Evolutionary conservation across 164 flowering plant genomes (phyloP).

Genomic region (Taxillus chinensis): DNA sequence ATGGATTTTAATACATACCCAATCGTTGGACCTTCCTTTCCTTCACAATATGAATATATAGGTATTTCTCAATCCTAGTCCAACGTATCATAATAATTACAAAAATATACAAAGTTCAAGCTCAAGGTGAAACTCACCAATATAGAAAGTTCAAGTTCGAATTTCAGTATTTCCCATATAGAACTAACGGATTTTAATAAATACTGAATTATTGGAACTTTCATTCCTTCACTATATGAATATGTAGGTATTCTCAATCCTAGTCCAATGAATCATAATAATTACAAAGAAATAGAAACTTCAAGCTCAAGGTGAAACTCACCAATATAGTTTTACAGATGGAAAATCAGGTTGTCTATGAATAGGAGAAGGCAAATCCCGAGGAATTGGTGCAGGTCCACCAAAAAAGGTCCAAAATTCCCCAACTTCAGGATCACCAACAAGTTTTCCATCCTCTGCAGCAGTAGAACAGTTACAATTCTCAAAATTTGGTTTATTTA

Average conservation of each 20-base stretch:
- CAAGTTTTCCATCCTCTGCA: slow-evolving; percentile 72
- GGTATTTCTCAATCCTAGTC: no score
- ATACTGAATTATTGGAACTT: no score
- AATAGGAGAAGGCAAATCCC: slow-evolving; percentile 22
- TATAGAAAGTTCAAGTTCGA: no score
- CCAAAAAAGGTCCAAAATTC: slow-evolving; percentile 76
- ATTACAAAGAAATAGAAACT: neutral
- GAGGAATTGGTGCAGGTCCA: slow-evolving; percentile 66
- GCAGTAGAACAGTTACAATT: slow-evolving; percentile 8
- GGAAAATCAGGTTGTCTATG: slow-evolving; percentile 13
- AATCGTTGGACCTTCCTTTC: no score
- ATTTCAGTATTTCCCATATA: no score
- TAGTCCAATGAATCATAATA: neutral
- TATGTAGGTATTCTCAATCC: neutral
- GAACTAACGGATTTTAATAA: no score
- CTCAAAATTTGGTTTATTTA: slow-evolving; percentile 1
- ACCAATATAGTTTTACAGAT: slow-evolving; percentile 39
- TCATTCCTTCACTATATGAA: no score
- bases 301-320: slow-evolving; percentile 5
- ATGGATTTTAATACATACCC: no score
- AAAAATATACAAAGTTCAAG: no score
- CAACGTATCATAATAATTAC: no score
- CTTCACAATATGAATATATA: no score
- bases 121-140: no score
- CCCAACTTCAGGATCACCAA: slow-evolving; percentile 66